Evolutionary conservation across 2,329 filamentous ascomycete genomes (phyloP), one percentile per base, ranked within the genome.

Genomic region (Aspergillus sp.): DNA sequence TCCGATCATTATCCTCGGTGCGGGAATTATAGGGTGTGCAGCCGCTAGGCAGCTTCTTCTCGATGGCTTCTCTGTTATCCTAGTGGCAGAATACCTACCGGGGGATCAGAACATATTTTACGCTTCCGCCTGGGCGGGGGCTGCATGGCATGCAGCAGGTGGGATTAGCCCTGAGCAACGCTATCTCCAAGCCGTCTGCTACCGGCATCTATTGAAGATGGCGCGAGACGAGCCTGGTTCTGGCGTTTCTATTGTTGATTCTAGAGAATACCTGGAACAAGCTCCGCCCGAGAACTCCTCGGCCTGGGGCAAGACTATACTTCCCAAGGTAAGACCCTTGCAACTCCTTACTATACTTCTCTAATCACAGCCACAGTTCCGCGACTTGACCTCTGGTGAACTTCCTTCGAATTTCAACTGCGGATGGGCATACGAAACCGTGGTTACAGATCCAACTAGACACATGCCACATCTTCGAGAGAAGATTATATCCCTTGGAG

Each of bases 21-120:
- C 72, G 17, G 73, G 73, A 2, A 75, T 76, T 43, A 76, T 76
- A 27, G 73, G 73, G n/a, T 76, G 73, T 61, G 68, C 73, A 3
- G 60, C 73, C 2, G 73, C 73, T 6, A 66, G 68, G 21, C 72
- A 74, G 56, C 63, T 76, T 9, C 62, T 76, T 4, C 62, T 66
- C n/a, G 65, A 65, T 27, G 73, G 73, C 3, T 75, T 76, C 40
- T 61, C 66, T 6, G 73, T 75, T 6, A 63, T 66, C 5, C 37
- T 76, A 31, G 71, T 76, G 5, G 73, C 71, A 1, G 72, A 76
- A 54, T 74, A 69, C 56, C 61, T 76, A 7, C 73, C 73, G 0
- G 73, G 73, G 9, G 73, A 76, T 47, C 65, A 73, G 52, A 65
- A 66, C 52, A 72, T 75, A 15, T 62, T 66, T 40, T 76, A 75